phyloP scores from a whole-genome alignment of 1,284 basidiomycete genomes.

The Sphaerobolus stellatus region DNA sequence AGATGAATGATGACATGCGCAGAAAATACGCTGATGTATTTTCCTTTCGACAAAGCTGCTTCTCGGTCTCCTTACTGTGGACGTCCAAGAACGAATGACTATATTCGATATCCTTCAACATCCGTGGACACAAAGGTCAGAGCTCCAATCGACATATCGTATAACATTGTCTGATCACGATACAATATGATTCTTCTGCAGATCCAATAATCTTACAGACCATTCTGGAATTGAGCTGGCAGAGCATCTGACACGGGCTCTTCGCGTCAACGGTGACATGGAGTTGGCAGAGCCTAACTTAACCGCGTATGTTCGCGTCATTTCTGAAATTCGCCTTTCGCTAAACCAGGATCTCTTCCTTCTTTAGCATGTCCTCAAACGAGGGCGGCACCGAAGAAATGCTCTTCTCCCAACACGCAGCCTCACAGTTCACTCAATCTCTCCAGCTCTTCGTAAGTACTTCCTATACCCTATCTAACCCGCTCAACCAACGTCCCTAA shows the following conservation, averaged over 20 bases:
- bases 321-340: slow-evolving; percentile 16
- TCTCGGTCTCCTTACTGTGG: slow-evolving; percentile 69
- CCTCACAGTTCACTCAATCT: slow-evolving; percentile 61
- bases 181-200: slow-evolving; percentile 28
- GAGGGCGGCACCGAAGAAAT: slow-evolving; percentile 57
- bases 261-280: slow-evolving; percentile 69
- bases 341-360: background rate
- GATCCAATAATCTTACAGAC: slow-evolving; percentile 69
- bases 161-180: slow-evolving; percentile 2
- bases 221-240: slow-evolving; percentile 57
- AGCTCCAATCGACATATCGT: slow-evolving; percentile 7
- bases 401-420: slow-evolving; percentile 46
- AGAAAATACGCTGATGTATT: too few relatives aligned
- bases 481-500: background rate
- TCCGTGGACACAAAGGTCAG: slow-evolving; percentile 77
- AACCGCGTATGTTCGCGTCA: slow-evolving; percentile 38
- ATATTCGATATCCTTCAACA: slow-evolving; percentile 70
- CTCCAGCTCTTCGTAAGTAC: slow-evolving; percentile 57
- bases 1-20: too few relatives aligned
- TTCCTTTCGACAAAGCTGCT: slow-evolving; percentile 68
- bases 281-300: slow-evolving; percentile 57
- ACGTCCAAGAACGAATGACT: slow-evolving; percentile 70
- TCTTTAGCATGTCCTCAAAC: slow-evolving; percentile 19
- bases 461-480: too few relatives aligned
- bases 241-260: slow-evolving; percentile 63